Evolutionary conservation across 306 rosid species (phyloP), one percentile per base, ranked within the genome.

Genomic region (Luffa acutangula): DNA sequence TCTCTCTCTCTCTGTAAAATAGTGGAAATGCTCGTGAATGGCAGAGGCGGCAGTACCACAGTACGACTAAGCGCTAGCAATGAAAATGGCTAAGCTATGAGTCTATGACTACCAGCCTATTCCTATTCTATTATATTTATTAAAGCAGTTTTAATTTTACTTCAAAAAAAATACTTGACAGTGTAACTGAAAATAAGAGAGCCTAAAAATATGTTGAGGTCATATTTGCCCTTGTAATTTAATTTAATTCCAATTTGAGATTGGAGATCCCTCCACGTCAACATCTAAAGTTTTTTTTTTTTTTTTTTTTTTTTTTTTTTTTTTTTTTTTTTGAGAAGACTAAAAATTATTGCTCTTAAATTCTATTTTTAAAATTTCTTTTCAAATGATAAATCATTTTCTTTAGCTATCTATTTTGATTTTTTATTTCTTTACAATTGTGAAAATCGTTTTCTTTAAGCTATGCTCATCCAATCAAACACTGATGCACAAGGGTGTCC

Each of bases 21-120:
- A 67, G 75, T 67, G 52, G 52, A n/a, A 42, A 67, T 41, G 36
- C 75, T 67, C 52, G 75, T 67, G 75, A 67, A 67, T 67, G 75
- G 75, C 51, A n/a, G 51, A 42, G 52, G 6, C 52, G 33, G 17
- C 17, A 41, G 75, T 67, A 66, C 11, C 71, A 9, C 48, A 13
- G 73, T 66, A 42, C 75, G 34, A 65, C 11, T 67, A 67, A 67
- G 75, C 75, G 43, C 7, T 18, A 17, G 73, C 73, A 39, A 65
- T 39, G 31, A 65, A 65, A 65, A 65, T 65, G 14, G 73, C 75
- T 42, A 67, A 9, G 73, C 73, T 66, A 66, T 36, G 21, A 37
- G 12, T n/a, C 62, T 56, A 56, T 7, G 33, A n/a, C 58, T 53
- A 15, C 5, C 15, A 53, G 31, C 62, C 31, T 25, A 25, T 25